phyloP scores from a whole-genome alignment of 2,329 filamentous ascomycete genomes.

The Microcera coccophila region DNA sequence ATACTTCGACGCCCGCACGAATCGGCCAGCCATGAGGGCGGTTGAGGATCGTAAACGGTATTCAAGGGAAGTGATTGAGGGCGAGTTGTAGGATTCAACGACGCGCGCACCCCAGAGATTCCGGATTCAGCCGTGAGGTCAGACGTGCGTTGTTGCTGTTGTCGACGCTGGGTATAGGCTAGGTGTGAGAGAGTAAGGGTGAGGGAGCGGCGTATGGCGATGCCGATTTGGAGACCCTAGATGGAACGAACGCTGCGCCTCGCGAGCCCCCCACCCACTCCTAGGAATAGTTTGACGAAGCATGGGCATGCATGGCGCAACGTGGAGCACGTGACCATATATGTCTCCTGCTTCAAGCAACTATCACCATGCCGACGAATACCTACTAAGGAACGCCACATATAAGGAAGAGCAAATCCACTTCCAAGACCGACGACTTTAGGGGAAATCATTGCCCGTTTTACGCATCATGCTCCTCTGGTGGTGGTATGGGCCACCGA shows the following conservation, averaged over 20 bases:
- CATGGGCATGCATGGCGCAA: too few relatives aligned
- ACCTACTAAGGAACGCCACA: too few relatives aligned
- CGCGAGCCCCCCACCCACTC: slow-evolving; percentile 20
- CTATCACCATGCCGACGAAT: too few relatives aligned
- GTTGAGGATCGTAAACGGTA: slow-evolving; percentile 14
- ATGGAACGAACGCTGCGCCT: slow-evolving; percentile 25
- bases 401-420: too few relatives aligned
- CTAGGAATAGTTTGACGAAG: too few relatives aligned
- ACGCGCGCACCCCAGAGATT: slow-evolving; percentile 8
- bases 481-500: too few relatives aligned
- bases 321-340: too few relatives aligned
- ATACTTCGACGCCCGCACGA: slow-evolving; percentile 66
- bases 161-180: slow-evolving; percentile 6
- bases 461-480: too few relatives aligned
- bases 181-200: slow-evolving; percentile 4
- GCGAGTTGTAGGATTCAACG: slow-evolving; percentile 6
- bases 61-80: slow-evolving; percentile 9
- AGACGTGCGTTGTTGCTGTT: slow-evolving; percentile 11
- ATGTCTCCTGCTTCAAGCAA: too few relatives aligned
- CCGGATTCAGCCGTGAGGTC: slow-evolving; percentile 7
- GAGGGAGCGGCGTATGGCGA: neutral
- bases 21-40: slow-evolving; percentile 56
- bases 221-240: slow-evolving; percentile 11
- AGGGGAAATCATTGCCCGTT: too few relatives aligned
- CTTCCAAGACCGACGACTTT: too few relatives aligned